phyloP scores from a whole-genome alignment of 73 alveolate genomes.

The Effrenium voratum region DNA sequence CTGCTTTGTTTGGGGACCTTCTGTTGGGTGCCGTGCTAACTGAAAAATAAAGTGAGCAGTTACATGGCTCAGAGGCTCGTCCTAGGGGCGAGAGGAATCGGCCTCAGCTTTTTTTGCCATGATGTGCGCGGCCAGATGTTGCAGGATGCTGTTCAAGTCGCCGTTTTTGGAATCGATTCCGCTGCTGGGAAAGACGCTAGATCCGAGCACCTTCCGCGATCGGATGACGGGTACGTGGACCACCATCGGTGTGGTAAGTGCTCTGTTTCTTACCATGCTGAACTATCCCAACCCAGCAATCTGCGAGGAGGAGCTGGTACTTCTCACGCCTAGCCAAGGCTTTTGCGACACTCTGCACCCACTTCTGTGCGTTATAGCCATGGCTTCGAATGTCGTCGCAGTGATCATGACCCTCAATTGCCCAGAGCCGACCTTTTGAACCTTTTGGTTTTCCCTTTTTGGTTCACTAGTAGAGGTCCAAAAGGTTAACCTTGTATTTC shows the following conservation, averaged over 20 bases:
- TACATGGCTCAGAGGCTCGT: no score
- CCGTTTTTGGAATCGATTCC: constrained; percentile 7
- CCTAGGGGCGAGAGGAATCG: no score
- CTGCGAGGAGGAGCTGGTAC: neutral
- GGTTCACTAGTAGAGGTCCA: no score
- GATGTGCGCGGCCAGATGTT: no score
- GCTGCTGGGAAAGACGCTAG: constrained; percentile 15
- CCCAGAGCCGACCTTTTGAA: no score
- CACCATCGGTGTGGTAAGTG: constrained; percentile 1
- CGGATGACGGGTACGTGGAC: constrained; percentile 14
- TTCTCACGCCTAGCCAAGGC: neutral
- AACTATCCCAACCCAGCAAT: neutral
- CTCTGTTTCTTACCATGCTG: constrained; percentile 1
- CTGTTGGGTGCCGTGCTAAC: no score
- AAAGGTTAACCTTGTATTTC: no score
- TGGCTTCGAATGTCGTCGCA: constrained; percentile 8
- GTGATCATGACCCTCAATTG: constrained; percentile 28
- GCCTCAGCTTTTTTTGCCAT: no score
- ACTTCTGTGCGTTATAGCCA: neutral
- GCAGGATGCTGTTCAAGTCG: neutral
- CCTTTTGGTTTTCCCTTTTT: no score
- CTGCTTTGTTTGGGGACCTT: no score
- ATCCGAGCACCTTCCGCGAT: neutral
- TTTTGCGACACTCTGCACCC: constrained; percentile 10
- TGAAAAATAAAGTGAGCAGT: no score